phyloP scores from a whole-genome alignment of 2,329 filamentous ascomycete species.

The Xylaria sp. region DNA sequence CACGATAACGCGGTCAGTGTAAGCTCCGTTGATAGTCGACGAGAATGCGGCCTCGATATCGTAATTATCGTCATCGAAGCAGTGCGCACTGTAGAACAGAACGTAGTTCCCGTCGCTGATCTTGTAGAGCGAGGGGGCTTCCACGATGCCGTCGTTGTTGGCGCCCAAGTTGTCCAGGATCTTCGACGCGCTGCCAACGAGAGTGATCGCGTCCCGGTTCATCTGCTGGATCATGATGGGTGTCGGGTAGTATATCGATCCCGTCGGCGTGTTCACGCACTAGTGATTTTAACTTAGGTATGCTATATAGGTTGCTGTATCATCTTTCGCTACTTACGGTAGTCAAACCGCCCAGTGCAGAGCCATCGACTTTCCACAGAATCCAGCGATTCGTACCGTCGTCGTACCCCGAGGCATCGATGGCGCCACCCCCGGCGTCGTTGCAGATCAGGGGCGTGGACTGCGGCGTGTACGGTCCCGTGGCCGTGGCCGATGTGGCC shows the following conservation, averaged over 20 bases:
- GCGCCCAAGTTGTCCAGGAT: constrained; percentile 46
- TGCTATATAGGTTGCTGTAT: not conserved
- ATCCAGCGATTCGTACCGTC: constrained; percentile 48
- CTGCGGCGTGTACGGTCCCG: constrained; percentile 43
- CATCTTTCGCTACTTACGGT: constrained; percentile 21
- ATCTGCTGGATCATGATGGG: constrained; percentile 46
- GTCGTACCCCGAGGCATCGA: constrained; percentile 47
- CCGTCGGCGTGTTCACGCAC: constrained; percentile 37
- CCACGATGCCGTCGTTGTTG: constrained; percentile 46
- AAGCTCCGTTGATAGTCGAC: constrained; percentile 45
- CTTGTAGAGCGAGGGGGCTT: constrained; percentile 47
- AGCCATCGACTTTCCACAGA: constrained; percentile 48
- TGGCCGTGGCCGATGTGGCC: constrained; percentile 42
- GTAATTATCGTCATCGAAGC: constrained; percentile 48
- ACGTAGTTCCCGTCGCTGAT: constrained; percentile 43
- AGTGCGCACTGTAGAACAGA: constrained; percentile 48
- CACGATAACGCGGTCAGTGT: constrained; percentile 44
- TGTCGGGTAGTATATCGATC: constrained; percentile 34
- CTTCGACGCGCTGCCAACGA: constrained; percentile 39
- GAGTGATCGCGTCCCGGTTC: constrained; percentile 44
- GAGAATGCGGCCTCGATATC: constrained; percentile 49
- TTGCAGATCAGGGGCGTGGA: constrained; percentile 45
- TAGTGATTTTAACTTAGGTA: not conserved
- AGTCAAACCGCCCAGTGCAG: constrained; percentile 45
- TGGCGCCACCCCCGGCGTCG: constrained; percentile 42